These are phyloP conservation scores for Batkoa obscura DNA, from an alignment of 371 early-diverging fungal species.

Conservation along the genomic window DNA sequence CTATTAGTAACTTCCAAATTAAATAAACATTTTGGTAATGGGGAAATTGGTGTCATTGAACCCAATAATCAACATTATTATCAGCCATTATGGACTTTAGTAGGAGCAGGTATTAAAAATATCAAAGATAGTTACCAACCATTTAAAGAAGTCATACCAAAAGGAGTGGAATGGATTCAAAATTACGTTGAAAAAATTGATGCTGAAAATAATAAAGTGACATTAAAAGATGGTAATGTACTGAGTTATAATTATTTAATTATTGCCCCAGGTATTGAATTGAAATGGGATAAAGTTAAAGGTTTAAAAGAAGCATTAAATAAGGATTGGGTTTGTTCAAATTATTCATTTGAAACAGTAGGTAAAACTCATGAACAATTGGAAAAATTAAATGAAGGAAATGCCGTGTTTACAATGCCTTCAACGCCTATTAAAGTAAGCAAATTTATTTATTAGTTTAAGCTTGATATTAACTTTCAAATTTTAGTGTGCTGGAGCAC, in stretches of 20 bases:
- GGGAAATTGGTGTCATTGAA: slow-evolving; percentile 60
- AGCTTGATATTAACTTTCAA: neutral
- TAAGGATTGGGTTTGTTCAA: slow-evolving; percentile 63
- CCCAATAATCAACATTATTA: slow-evolving; percentile 59
- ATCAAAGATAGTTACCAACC: slow-evolving; percentile 45
- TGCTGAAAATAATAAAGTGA: slow-evolving; percentile 46
- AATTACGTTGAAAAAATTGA: slow-evolving; percentile 42
- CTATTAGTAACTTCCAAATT: slow-evolving; percentile 33
- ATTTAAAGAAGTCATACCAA: slow-evolving; percentile 45
- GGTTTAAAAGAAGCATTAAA: slow-evolving; percentile 57
- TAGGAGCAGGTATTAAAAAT: slow-evolving; percentile 70
- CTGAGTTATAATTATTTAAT: slow-evolving; percentile 68
- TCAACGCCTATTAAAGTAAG: slow-evolving; percentile 57
- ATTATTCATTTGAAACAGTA: slow-evolving; percentile 57
- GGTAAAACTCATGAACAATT: slow-evolving; percentile 55
- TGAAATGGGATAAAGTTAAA: slow-evolving; percentile 57
- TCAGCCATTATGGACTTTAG: slow-evolving; percentile 79
- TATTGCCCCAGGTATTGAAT: slow-evolving; percentile 69
- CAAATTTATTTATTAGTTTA: neutral
- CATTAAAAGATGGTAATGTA: slow-evolving; percentile 37
- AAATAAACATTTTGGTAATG: slow-evolving; percentile 34
- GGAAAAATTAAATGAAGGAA: slow-evolving; percentile 53
- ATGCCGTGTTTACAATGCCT: slow-evolving; percentile 81
- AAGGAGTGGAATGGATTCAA: slow-evolving; percentile 54
- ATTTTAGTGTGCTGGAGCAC: slow-evolving; percentile 67